Conservation (phyloP, 805 yeast species). For the Scheffersomyces lignosus region DNA sequence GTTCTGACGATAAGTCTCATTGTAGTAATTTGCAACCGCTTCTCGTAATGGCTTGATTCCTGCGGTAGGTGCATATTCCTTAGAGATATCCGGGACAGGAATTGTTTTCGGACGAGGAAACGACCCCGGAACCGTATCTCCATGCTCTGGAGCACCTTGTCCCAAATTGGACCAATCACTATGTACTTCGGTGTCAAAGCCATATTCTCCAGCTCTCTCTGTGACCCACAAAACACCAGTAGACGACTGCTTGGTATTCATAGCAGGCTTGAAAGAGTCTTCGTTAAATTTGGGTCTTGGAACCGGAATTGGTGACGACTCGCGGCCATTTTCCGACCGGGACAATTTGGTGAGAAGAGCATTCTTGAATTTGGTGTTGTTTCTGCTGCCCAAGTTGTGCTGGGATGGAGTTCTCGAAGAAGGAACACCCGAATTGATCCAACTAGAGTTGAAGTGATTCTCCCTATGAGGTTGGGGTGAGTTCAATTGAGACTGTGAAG, state of each 20-base stretch:
- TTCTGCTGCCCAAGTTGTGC: neutral
- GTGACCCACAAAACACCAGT: constrained; percentile 69
- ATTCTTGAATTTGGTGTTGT: neutral
- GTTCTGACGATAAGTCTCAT: constrained; percentile 51
- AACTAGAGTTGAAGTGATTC: constrained; percentile 13
- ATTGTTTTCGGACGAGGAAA: constrained; percentile 51
- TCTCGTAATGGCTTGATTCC: constrained; percentile 55
- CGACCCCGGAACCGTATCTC: constrained; percentile 57
- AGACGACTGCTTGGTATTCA: constrained; percentile 57
- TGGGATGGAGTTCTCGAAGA: constrained; percentile 24
- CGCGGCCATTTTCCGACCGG: constrained; percentile 34
- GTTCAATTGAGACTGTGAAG: neutral
- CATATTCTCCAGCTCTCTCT: constrained; percentile 59
- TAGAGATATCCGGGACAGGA: constrained; percentile 46
- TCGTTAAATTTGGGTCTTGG: constrained; percentile 48
- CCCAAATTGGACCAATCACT: constrained; percentile 59
- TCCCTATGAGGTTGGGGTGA: constrained; percentile 6
- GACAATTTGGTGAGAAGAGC: constrained; percentile 20
- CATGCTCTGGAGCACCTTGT: constrained; percentile 67
- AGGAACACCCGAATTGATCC: constrained; percentile 17
- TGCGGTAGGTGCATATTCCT: constrained; percentile 62
- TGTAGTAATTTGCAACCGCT: constrained; percentile 59
- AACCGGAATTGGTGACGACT: constrained; percentile 49
- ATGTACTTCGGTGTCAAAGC: constrained; percentile 42
- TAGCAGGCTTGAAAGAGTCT: constrained; percentile 53